A percentile compares a stretch with the other conserved stretches of the same genome.
phyloP scores from a whole-genome alignment of 495 filamentous ascomycete genomes.

The Penicillium manginii region DNA sequence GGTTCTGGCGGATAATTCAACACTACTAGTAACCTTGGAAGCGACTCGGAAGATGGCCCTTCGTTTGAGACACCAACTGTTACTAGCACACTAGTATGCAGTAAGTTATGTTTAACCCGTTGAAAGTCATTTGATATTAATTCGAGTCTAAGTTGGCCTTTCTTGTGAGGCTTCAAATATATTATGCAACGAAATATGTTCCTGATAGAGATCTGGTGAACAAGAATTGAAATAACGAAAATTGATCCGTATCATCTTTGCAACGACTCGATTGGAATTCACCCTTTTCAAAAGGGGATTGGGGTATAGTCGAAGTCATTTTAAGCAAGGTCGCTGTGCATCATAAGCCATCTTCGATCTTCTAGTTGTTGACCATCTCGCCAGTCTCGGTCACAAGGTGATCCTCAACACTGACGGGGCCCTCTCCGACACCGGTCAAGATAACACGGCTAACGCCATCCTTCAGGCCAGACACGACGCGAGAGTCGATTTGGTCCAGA shows the following conservation, averaged over 20 bases:
- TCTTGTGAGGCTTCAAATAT: neutral
- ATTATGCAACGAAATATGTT: conserved; percentile 21
- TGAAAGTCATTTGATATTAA: conserved; percentile 1
- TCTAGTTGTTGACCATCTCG: conserved; percentile 46
- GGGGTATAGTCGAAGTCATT: conserved; percentile 31
- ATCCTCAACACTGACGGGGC: conserved; percentile 76
- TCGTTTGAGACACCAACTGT: too few species aligned
- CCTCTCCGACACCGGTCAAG: conserved; percentile 87
- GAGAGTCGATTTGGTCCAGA: conserved; percentile 56
- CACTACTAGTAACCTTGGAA: too few species aligned
- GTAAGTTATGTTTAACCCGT: neutral
- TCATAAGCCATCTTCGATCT: conserved; percentile 17
- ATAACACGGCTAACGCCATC: conserved; percentile 87
- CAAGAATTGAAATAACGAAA: conserved; percentile 22
- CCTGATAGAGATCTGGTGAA: conserved; percentile 11
- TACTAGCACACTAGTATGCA: neutral
- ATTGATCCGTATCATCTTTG: conserved; percentile 22
- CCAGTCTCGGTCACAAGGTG: conserved; percentile 76
- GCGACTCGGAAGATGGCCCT: too few species aligned
- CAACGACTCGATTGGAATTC: conserved; percentile 13
- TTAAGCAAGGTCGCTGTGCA: conserved; percentile 15
- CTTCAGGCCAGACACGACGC: conserved; percentile 63
- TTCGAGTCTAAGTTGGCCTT: neutral
- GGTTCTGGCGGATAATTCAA: too few species aligned
- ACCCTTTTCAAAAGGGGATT: conserved; percentile 18